Evolutionary conservation across 78 protist genomes (phyloP).

Genomic region (Dictyostelium capitatum): DNA sequence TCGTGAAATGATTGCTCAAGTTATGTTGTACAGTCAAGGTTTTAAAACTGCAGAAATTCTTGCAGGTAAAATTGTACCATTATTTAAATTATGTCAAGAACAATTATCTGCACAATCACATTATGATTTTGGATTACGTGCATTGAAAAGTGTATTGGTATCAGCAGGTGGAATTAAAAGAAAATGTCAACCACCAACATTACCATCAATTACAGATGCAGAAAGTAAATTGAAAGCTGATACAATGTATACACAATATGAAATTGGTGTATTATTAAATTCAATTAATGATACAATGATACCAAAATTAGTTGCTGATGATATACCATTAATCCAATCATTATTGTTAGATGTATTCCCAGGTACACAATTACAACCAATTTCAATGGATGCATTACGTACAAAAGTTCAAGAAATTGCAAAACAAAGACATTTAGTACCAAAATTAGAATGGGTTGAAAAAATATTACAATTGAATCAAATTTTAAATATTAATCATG

Average conservation of each 20-base stretch:
- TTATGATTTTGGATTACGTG: conserved; percentile 99
- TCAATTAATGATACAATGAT: conserved; percentile 90
- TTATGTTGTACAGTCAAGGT: conserved; percentile 98
- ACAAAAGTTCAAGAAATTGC: conserved; percentile 56
- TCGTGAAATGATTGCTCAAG: conserved; percentile 97
- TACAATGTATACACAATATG: conserved; percentile 53
- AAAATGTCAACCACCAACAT: conserved; percentile 11
- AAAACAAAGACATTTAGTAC: conserved; percentile 48
- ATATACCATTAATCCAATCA: conserved; percentile 90
- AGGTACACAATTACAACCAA: conserved; percentile 62
- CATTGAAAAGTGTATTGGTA: conserved; percentile 96
- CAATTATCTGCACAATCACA: conserved; percentile 97
- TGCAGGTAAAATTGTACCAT: conserved; percentile 95
- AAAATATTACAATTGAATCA: conserved; percentile 96
- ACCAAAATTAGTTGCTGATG: conserved; percentile 97
- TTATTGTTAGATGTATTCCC: conserved; percentile 97
- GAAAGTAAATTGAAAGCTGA: conserved; percentile 38
- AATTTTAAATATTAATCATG: conserved; percentile 95
- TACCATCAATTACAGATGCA: conserved; percentile 7
- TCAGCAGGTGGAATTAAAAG: conserved; percentile 97
- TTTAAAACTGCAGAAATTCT: conserved; percentile 95
- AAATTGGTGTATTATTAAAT: conserved; percentile 86
- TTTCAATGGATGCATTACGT: conserved; percentile 32
- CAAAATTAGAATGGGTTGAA: conserved; percentile 87
- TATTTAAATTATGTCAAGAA: conserved; percentile 96